Evolutionary conservation across 2,329 filamentous ascomycete species (phyloP).

Genomic region (Diaporthe humulicola): DNA sequence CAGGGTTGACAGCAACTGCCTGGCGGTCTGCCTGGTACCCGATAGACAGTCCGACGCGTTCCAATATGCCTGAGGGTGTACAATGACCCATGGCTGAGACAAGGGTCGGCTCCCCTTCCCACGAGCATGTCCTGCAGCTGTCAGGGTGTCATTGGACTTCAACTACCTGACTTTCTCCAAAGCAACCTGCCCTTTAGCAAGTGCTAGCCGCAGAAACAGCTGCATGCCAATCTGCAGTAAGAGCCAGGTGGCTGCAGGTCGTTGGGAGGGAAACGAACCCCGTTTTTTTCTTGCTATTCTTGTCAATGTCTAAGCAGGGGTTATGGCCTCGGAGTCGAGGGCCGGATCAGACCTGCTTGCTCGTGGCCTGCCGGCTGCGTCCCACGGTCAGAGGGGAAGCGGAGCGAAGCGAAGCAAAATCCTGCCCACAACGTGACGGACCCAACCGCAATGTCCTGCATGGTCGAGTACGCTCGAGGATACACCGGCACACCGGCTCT

Average conservation of each 20-base stretch:
- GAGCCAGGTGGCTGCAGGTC: constrained; percentile 31
- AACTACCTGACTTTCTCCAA: constrained; percentile 20
- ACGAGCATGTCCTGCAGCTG: constrained; percentile 21
- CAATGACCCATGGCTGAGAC: constrained; percentile 31
- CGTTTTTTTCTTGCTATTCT: constrained; percentile 3
- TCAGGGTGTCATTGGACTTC: constrained; percentile 30
- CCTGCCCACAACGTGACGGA: neutral
- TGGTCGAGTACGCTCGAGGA: neutral
- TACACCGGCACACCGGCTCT: constrained; percentile 13
- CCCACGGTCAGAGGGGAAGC: neutral
- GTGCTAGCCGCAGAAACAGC: constrained; percentile 12
- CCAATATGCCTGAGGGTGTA: constrained; percentile 29
- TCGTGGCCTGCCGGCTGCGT: neutral
- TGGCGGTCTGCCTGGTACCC: constrained; percentile 14
- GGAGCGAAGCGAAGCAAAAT: neutral
- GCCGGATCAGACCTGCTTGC: neutral
- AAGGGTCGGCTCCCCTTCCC: constrained; percentile 31
- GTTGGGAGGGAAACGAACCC: constrained; percentile 7
- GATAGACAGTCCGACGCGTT: constrained; percentile 5
- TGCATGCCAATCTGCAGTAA: constrained; percentile 34
- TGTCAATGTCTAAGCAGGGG: neutral
- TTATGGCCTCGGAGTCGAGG: constrained; percentile 1
- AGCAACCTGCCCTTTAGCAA: neutral
- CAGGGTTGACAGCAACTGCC: constrained; percentile 25
- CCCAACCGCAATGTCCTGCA: constrained; percentile 16